Base-by-base conservation (phyloP, 768 basidiomycete species). In the Termitomyces sp. region DNA sequence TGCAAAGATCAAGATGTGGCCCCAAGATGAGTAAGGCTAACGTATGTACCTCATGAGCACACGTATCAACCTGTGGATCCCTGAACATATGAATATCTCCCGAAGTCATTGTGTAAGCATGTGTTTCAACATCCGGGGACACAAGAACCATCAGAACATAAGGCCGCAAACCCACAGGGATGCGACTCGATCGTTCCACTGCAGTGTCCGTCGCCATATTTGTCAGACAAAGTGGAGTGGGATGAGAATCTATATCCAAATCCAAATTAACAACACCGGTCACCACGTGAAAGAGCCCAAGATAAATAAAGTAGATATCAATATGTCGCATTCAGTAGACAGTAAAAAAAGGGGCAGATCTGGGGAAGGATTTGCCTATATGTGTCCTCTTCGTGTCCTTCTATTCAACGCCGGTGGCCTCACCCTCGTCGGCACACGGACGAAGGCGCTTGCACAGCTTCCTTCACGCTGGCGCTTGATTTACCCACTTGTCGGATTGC, bases 51-150 rank as follows among this genome's bases (percentile, higher is more conserved):
- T 72, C 70, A 45, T 71, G 70, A 11, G 70, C 50, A 69, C 69
- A 69, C 11, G 62, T 54, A 28, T 70, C 56, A 53, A 67, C 58
- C 21, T 38, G 45, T 11, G 60, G 48, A 42, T 65, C 62, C 1
- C 66, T 69, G 49, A 70, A 70, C 32, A 70, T 56, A 56, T 70
- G 68, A 11, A 65, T 62, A 46, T 70, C 67, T 1, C 69, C 70
- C 8, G 55, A 66, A n/a, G 67, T 66, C 35, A 71, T 41, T 9
- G 68, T 68, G 49, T 70, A 69, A 58, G 69, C 70, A 48, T 62
- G 61, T 1, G 57, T 58, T 17, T 56, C 58, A 4, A 49, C 45
- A 15, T 60, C 60, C 11, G 62, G 59, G 17, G 62, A 24, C 22
- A 68, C 52, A 17, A 68, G 14, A 15, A 70, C 56, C 5, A 59